Conservation (phyloP, 805 yeast species). For the Millerozyma miso region DNA sequence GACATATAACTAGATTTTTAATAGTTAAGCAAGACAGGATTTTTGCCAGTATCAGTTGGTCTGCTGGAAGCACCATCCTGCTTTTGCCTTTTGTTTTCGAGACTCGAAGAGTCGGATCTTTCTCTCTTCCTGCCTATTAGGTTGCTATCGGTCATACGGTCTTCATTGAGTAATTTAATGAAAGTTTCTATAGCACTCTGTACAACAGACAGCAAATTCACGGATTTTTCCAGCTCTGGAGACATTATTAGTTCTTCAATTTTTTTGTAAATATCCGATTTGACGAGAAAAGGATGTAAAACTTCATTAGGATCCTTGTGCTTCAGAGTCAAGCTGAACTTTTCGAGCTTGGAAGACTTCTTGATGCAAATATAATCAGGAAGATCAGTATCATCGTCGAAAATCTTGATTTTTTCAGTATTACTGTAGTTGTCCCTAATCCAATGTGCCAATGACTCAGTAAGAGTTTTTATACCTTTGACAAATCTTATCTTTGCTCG, state of each 20-base stretch:
- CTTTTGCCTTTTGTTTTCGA: conserved; percentile 8
- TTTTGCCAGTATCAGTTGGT: conserved; percentile 1
- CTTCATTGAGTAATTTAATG: conserved; percentile 3
- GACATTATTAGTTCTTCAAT: background rate
- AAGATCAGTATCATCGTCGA: background rate
- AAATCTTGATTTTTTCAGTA: background rate
- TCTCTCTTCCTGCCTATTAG: background rate
- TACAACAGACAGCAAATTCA: background rate
- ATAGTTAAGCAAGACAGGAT: conserved; percentile 9
- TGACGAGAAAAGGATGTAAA: background rate
- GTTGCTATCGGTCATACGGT: conserved; percentile 2
- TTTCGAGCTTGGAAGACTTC: background rate
- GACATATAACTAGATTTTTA: background rate
- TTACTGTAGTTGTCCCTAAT: conserved; percentile 4
- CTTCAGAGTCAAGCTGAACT: background rate
- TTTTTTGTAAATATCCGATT: background rate
- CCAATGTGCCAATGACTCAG: conserved; percentile 13
- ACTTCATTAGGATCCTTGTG: background rate
- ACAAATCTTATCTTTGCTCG: conserved; percentile 11
- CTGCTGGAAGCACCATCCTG: conserved; percentile 4
- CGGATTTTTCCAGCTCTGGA: background rate
- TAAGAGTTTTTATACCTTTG: background rate
- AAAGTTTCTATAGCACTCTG: background rate
- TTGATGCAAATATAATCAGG: background rate
- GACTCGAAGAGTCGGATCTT: background rate